These are phyloP conservation scores for Amaranthus palmeri DNA, from an alignment of 148 eudicot species.

Conservation along the genomic window DNA sequence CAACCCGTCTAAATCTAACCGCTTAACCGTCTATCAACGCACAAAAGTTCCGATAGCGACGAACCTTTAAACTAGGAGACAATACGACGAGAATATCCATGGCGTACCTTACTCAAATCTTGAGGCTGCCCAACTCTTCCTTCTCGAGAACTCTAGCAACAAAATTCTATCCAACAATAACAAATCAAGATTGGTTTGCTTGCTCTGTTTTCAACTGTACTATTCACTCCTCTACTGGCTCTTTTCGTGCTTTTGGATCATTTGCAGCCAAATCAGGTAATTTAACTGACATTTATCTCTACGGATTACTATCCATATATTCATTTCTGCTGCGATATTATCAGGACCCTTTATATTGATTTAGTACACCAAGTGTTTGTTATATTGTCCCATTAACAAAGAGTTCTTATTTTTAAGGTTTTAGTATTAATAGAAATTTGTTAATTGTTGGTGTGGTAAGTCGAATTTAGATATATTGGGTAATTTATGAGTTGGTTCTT, in stretches of 20 bases:
- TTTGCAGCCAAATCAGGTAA: constrained; percentile 18
- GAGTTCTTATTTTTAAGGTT: too few relatives aligned
- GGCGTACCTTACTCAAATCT: constrained; percentile 15
- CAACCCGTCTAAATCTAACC: too few relatives aligned
- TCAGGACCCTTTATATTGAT: too few relatives aligned
- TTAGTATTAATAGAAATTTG: too few relatives aligned
- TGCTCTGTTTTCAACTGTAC: background rate
- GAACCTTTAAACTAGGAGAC: background rate
- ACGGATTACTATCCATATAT: too few relatives aligned
- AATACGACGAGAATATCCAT: constrained; percentile 4
- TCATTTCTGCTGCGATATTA: too few relatives aligned
- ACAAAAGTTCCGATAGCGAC: too few relatives aligned
- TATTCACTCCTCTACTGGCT: background rate
- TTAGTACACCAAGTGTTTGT: constrained; percentile 9
- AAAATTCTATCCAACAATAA: background rate
- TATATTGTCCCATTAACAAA: background rate
- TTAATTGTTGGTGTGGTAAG: too few relatives aligned
- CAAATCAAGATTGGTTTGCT: background rate
- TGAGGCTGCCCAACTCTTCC: constrained; percentile 2
- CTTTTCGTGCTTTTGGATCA: constrained; percentile 23
- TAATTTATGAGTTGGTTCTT: too few relatives aligned
- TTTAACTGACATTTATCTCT: background rate
- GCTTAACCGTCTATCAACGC: too few relatives aligned
- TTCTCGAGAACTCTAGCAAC: background rate
- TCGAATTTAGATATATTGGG: too few relatives aligned